Evolutionary conservation across 1,139 yeast genomes (phyloP).

Genomic region (Diutina siamensis): DNA sequence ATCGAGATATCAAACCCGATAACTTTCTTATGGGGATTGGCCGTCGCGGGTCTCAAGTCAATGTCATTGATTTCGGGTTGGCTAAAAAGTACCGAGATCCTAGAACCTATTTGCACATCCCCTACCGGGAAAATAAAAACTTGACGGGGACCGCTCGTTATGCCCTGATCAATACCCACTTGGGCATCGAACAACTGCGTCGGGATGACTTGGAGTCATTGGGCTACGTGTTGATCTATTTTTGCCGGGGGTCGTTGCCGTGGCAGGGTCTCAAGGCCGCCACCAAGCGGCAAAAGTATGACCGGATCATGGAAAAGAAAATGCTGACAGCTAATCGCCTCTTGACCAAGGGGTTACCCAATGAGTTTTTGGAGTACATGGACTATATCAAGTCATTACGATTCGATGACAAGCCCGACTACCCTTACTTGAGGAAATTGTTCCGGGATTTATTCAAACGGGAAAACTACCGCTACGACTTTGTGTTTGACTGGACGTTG

Average conservation of each 20-base stretch:
- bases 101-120: slow-evolving; percentile 88
- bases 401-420: slow-evolving; percentile 95
- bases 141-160: slow-evolving; percentile 97
- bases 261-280: slow-evolving; percentile 99
- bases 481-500: slow-evolving; percentile 94
- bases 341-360: slow-evolving; percentile 84
- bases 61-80: slow-evolving; percentile 92
- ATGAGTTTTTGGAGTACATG: slow-evolving; percentile 81
- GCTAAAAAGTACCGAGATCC: slow-evolving; percentile 96
- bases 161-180: slow-evolving; percentile 89
- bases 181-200: slow-evolving; percentile 94
- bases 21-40: slow-evolving; percentile 96
- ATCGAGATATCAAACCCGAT: slow-evolving; percentile 89
- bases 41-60: slow-evolving; percentile 87
- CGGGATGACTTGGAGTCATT: slow-evolving; percentile 93
- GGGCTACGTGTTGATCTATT: slow-evolving; percentile 91
- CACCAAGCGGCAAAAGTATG: slow-evolving; percentile 93
- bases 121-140: slow-evolving; percentile 91
- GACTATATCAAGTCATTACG: slow-evolving; percentile 82
- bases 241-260: slow-evolving; percentile 90
- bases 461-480: slow-evolving; percentile 86
- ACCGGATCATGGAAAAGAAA: slow-evolving; percentile 92
- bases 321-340: slow-evolving; percentile 86
- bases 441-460: slow-evolving; percentile 84
- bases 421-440: slow-evolving; percentile 75